Evolutionary conservation across 441 rosid genomes (phyloP).

Genomic region (Euphorbia schlechtendalii): DNA sequence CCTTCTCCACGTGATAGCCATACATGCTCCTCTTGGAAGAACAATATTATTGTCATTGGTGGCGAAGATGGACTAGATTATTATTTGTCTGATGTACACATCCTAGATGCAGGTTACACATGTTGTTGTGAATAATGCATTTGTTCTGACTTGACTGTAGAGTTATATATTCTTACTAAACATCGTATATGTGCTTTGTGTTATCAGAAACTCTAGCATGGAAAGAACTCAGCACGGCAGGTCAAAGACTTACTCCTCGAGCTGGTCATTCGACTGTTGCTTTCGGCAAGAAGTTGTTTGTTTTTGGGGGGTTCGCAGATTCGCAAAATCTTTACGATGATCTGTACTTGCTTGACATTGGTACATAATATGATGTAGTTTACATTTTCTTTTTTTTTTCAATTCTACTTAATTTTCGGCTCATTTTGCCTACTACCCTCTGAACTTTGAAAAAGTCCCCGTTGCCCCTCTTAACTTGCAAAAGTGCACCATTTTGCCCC

Average conservation of each 20-base stretch:
- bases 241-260: conserved; percentile 75
- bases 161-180: conserved; percentile 12
- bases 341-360: conserved; percentile 72
- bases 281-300: conserved; percentile 76
- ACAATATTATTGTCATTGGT: conserved; percentile 75
- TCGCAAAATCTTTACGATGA: conserved; percentile 84
- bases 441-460: too few relatives aligned
- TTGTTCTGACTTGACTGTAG: conserved; percentile 3
- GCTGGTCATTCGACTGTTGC: conserved; percentile 90
- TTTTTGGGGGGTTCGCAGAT: conserved; percentile 88
- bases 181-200: conserved; percentile 4
- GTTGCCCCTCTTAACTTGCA: too few relatives aligned
- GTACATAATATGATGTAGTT: conserved; percentile 40
- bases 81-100: conserved; percentile 86
- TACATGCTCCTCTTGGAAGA: conserved; percentile 92
- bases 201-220: conserved; percentile 69
- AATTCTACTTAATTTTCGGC: conserved; percentile 5
- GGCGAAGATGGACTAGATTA: conserved; percentile 94
- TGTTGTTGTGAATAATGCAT: too few relatives aligned
- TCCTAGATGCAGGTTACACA: conserved; percentile 87
- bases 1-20: conserved; percentile 97
- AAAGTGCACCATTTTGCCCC: too few relatives aligned
- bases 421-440: too few relatives aligned
- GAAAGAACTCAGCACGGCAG: conserved; percentile 74
- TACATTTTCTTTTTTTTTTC: conserved; percentile 4